Base-by-base conservation (phyloP, 1,284 basidiomycete species). In the Cerioporus squamosus region DNA sequence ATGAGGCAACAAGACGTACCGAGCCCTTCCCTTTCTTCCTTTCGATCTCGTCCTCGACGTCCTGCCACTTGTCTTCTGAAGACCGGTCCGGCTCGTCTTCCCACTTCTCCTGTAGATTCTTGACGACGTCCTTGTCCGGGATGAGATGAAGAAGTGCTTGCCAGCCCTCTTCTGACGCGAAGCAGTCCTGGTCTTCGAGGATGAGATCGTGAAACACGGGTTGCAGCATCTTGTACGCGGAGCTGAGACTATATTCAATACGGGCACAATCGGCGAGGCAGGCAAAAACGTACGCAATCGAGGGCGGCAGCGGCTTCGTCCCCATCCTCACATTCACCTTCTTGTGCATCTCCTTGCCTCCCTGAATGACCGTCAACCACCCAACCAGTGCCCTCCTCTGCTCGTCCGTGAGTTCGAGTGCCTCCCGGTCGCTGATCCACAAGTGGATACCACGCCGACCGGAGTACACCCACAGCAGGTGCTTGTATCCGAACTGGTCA, bases 361-460 rank as follows among this genome's bases (percentile, higher is more conserved):
- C 90, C 66, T 90, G 90, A 63, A 98, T 81, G 10, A 98, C 90
- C 53, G 95, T 93, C 65, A 98, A 75, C 78, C 91, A 98, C 18
- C 83, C 87, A 17, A 98, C 93, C 44, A 99, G 79, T 0, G 94
- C 86, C 68, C 86, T 89, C 40, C 97, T 81, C 73, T 97, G 90
- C 63, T 97, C 94, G 71, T 99, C 97, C 4, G 92, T 95, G 51
- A 99, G 79, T 59, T 85, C 87, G 78, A 97, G 83, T 0, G 97
- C 97, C 55, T 91, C 86, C 50, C 82, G 79, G 74, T 99, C 97
- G 6, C 94, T 96, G 61, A 99, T 88, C 97, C 97, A 99, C 72
- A 95, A 85, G 80, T 99, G 97, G 68, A 99, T 99, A 66, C 97
- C 97, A 77, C 97, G 91, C 44, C 97, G 90, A 62, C 97, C 97